These are phyloP conservation scores for Rhododendron vialii DNA, from an alignment of 148 eudicot genomes.

Conservation along the genomic window DNA sequence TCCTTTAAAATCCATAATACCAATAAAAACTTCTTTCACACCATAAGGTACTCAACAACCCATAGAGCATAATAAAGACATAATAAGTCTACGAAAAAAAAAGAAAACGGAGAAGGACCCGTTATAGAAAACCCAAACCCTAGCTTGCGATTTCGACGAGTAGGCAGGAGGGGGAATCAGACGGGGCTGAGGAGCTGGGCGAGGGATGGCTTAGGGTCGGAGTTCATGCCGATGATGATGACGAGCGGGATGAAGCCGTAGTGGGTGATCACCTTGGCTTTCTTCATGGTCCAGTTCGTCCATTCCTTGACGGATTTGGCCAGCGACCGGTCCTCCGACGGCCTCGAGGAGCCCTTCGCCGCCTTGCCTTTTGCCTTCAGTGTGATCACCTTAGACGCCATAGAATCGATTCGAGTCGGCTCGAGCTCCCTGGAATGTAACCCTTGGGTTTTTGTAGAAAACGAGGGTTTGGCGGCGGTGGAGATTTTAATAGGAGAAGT, in stretches of 20 bases:
- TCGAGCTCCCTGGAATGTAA: background rate
- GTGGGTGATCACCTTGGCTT: constrained; percentile 62
- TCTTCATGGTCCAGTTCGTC: constrained; percentile 64
- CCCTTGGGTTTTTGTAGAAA: background rate
- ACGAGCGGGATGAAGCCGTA: constrained; percentile 72
- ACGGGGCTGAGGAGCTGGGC: constrained; percentile 75
- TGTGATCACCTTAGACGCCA: constrained; percentile 31
- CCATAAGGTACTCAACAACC: background rate
- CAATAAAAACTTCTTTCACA: background rate
- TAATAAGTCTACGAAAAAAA: background rate
- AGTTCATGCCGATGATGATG: constrained; percentile 69
- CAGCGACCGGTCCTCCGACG: constrained; percentile 15
- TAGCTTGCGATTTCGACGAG: background rate
- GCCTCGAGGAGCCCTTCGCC: constrained; percentile 16
- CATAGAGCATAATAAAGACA: background rate
- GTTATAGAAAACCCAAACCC: background rate
- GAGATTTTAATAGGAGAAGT: background rate
- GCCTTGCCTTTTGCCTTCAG: constrained; percentile 39
- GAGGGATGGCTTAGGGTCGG: constrained; percentile 71
- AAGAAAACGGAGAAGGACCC: background rate
- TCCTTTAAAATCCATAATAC: background rate
- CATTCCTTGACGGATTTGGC: constrained; percentile 55
- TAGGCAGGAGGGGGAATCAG: constrained; percentile 8
- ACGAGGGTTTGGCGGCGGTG: background rate
- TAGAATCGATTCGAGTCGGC: background rate